A percentile compares a stretch with the other conserved stretches of the same genome.
phyloP scores from a whole-genome alignment of 768 basidiomycete genomes.

The Stropharia rugosoannulata region DNA sequence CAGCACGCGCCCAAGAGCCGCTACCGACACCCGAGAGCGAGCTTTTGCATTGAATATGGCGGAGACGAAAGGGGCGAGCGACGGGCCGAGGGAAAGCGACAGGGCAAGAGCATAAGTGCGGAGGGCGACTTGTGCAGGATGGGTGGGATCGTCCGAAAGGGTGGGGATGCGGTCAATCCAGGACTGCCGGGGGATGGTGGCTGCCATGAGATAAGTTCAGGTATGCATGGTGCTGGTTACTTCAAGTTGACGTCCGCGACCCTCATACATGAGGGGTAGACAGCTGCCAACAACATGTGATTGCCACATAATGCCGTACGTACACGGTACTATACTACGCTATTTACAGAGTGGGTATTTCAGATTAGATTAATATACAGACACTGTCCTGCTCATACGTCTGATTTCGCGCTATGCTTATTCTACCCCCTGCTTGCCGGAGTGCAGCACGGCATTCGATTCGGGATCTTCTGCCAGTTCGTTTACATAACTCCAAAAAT shows the following conservation, averaged over 20 bases:
- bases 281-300: background rate
- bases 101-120: slow-evolving; percentile 69
- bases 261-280: background rate
- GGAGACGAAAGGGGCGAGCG: slow-evolving; percentile 51
- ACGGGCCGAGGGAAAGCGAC: slow-evolving; percentile 66
- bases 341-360: background rate
- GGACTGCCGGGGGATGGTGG: slow-evolving; percentile 1
- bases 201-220: background rate
- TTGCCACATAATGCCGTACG: background rate
- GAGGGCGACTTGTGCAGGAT: slow-evolving; percentile 57
- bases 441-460: background rate
- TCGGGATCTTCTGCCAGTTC: slow-evolving; percentile 10
- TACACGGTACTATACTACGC: too few relatives aligned
- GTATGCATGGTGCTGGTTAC: background rate
- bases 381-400: background rate
- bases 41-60: slow-evolving; percentile 14
- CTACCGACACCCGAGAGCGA: background rate
- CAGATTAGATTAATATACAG: background rate
- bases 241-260: background rate
- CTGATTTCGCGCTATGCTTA: background rate
- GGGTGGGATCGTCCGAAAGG: slow-evolving; percentile 37
- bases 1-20: slow-evolving; percentile 39
- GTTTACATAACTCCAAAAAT: slow-evolving; percentile 68
- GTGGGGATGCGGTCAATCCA: slow-evolving; percentile 22
- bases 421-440: background rate